Conservation (phyloP, 495 filamentous ascomycete species). For the Physcia stellaris region DNA sequence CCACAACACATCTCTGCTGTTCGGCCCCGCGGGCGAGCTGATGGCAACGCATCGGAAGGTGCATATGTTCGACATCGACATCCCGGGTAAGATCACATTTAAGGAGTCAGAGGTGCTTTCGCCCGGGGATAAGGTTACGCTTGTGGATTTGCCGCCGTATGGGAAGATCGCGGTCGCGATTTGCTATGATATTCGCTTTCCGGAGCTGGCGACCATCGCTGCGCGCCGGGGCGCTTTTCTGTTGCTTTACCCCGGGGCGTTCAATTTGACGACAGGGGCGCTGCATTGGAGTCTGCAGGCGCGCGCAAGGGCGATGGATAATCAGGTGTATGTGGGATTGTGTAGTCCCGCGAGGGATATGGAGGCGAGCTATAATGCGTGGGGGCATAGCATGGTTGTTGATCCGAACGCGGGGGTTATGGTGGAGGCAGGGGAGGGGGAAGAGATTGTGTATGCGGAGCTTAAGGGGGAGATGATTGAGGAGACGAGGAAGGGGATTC, state of each 20-base stretch:
- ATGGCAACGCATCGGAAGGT: conserved; percentile 83
- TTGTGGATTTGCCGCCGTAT: conserved; percentile 75
- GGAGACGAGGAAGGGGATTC: conserved; percentile 70
- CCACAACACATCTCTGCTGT: conserved; percentile 85
- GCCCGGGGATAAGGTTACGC: conserved; percentile 66
- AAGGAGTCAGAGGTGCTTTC: conserved; percentile 77
- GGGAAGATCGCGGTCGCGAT: conserved; percentile 77
- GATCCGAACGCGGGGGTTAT: conserved; percentile 82
- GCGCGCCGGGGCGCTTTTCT: conserved; percentile 71
- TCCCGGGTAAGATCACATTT: conserved; percentile 88
- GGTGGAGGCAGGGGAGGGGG: conserved; percentile 55
- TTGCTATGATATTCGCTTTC: conserved; percentile 96
- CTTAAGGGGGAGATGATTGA: conserved; percentile 58
- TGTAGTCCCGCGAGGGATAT: conserved; percentile 83
- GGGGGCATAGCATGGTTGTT: conserved; percentile 76
- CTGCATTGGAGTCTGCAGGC: conserved; percentile 83
- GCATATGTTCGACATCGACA: conserved; percentile 98
- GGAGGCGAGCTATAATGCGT: conserved; percentile 70
- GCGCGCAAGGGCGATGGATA: conserved; percentile 77
- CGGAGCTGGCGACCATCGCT: conserved; percentile 83
- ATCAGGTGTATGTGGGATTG: conserved; percentile 86
- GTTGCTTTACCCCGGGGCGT: conserved; percentile 85
- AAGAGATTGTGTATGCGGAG: conserved; percentile 65
- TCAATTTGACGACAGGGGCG: conserved; percentile 84
- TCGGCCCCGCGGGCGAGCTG: conserved; percentile 61